phyloP scores from a whole-genome alignment of 2,329 filamentous ascomycete genomes.

The Cercospora sp. region DNA sequence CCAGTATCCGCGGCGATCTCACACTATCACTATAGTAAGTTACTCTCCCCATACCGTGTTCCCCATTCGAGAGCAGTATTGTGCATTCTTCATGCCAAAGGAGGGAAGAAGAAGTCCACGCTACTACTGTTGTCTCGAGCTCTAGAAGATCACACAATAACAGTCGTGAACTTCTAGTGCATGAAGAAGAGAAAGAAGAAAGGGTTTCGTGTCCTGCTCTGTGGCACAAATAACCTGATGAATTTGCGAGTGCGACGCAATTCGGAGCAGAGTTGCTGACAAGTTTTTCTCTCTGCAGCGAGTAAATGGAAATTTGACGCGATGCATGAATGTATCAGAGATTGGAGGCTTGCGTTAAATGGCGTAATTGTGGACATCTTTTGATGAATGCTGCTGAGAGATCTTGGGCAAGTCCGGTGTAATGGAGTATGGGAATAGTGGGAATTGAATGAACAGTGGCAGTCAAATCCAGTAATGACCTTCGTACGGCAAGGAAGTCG shows the following conservation, averaged over 20 bases:
- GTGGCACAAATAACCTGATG: too few relatives aligned
- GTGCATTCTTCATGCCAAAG: not conserved
- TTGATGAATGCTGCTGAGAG: not conserved
- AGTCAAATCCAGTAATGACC: not conserved
- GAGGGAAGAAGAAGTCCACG: not conserved
- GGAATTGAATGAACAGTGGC: not conserved
- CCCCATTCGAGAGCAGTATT: not conserved
- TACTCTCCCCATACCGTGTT: not conserved
- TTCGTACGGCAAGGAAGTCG: not conserved
- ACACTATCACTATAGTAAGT: constrained; percentile 76
- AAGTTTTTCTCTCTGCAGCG: not conserved
- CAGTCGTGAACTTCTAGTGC: constrained; percentile 20
- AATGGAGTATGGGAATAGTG: not conserved
- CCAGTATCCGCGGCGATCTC: constrained; percentile 80
- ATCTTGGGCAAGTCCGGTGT: not conserved
- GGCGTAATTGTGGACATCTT: not conserved
- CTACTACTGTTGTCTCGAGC: not conserved
- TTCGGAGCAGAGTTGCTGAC: constrained; percentile 4
- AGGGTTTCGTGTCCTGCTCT: too few relatives aligned
- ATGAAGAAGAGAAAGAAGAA: not conserved
- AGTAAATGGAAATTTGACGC: not conserved
- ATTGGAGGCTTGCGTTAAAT: not conserved
- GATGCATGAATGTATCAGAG: not conserved
- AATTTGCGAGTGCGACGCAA: not conserved
- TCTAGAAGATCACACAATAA: constrained; percentile 18